Conservation (phyloP, 441 rosid genomes). For the Arabidopsis hybrid region DNA sequence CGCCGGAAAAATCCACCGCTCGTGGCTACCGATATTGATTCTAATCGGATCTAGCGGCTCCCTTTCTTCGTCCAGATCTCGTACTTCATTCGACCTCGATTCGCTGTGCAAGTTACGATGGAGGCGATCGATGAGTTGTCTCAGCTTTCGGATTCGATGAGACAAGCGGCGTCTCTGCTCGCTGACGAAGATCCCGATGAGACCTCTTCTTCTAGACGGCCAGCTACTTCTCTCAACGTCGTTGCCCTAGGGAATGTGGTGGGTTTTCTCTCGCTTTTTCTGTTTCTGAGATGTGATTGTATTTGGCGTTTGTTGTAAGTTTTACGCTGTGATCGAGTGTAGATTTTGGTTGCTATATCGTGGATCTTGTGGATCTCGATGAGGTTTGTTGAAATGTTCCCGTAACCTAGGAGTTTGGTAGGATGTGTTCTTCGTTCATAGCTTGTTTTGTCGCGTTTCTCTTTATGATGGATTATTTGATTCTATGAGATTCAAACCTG, state of each 20-base stretch:
- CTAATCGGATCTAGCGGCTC: constrained; percentile 32
- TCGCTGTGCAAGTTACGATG: constrained; percentile 49
- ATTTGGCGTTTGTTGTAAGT: constrained; percentile 19
- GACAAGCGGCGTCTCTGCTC: constrained; percentile 71
- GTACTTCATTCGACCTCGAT: constrained; percentile 18
- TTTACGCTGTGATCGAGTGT: constrained; percentile 33
- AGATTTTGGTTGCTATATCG: background rate
- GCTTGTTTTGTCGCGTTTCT: constrained; percentile 22
- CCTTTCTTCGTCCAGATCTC: constrained; percentile 42
- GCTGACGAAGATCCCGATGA: constrained; percentile 87
- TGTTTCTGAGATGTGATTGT: constrained; percentile 9
- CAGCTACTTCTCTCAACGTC: constrained; percentile 73
- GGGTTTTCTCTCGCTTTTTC: constrained; percentile 39
- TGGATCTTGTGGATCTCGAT: constrained; percentile 33
- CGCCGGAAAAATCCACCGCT: constrained; percentile 18
- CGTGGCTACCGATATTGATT: background rate
- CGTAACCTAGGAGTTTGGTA: constrained; percentile 31
- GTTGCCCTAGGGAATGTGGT: constrained; percentile 82
- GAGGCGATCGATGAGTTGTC: constrained; percentile 81
- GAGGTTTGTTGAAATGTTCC: constrained; percentile 4
- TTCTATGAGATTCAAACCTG: constrained; percentile 12
- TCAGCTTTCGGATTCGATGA: constrained; percentile 79
- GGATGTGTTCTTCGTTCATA: constrained; percentile 24
- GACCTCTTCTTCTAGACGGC: constrained; percentile 54
- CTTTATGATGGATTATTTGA: background rate